Conservation (phyloP, 345 rosid genomes). For the Brassica rapa region DNA sequence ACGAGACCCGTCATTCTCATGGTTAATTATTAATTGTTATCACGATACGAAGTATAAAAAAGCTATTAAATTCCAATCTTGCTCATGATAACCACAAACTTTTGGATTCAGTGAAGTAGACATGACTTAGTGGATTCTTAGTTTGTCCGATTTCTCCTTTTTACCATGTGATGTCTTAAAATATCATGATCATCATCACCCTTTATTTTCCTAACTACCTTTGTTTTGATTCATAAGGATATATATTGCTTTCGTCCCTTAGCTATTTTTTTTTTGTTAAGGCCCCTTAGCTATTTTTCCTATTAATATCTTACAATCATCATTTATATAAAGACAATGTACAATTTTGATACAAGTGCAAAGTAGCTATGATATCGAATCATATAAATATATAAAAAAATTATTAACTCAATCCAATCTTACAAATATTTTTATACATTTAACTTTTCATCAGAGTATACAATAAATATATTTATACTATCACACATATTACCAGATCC, state of each 20-base stretch:
- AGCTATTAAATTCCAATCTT: constrained; percentile 25
- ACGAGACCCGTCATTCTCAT: constrained; percentile 9
- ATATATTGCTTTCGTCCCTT: constrained; percentile 23
- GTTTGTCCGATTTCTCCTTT: constrained; percentile 37
- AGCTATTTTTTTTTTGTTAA: background rate
- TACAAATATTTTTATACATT: background rate
- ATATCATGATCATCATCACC: constrained; percentile 31
- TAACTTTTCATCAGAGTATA: background rate
- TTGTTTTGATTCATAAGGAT: constrained; percentile 27
- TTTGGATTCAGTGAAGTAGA: constrained; percentile 34
- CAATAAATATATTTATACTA: background rate
- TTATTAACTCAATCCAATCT: too few relatives aligned
- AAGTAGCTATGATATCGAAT: background rate
- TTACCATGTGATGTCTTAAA: constrained; percentile 37
- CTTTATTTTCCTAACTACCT: constrained; percentile 17
- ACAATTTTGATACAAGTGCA: background rate
- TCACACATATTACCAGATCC: background rate
- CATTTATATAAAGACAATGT: background rate
- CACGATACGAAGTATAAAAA: constrained; percentile 9
- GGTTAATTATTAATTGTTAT: background rate
- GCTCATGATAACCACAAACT: constrained; percentile 32
- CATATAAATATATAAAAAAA: background rate
- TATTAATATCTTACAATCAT: background rate
- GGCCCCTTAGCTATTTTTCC: background rate
- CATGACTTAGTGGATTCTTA: constrained; percentile 42